Conservation (phyloP, 192 early-diverging fungal genomes). For the Dissophora ornata region DNA sequence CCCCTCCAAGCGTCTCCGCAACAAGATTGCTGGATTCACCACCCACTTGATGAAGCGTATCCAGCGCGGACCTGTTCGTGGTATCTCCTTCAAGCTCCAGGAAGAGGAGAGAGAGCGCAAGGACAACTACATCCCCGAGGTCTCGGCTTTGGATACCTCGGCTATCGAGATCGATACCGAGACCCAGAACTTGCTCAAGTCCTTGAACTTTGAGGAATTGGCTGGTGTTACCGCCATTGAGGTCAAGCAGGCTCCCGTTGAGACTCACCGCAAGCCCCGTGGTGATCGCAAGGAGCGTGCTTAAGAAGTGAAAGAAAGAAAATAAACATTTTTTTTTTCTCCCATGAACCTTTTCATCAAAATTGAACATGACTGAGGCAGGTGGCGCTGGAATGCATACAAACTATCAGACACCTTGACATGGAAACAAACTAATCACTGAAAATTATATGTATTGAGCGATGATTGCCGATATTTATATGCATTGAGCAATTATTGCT, state of each 20-base stretch:
- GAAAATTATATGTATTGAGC: too few relatives aligned
- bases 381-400: too few relatives aligned
- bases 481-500: too few relatives aligned
- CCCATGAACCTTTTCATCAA: background rate
- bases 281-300: conserved; percentile 44
- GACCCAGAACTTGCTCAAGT: conserved; percentile 96
- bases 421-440: too few relatives aligned
- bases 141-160: conserved; percentile 93
- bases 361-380: too few relatives aligned
- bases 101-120: conserved; percentile 99
- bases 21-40: conserved; percentile 99
- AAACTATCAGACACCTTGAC: too few relatives aligned
- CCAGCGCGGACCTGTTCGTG: conserved; percentile 97
- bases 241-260: conserved; percentile 42
- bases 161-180: conserved; percentile 95
- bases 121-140: conserved; percentile 99
- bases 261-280: conserved; percentile 41
- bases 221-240: conserved; percentile 80
- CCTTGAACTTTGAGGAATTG: conserved; percentile 95
- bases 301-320: too few relatives aligned
- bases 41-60: conserved; percentile 99
- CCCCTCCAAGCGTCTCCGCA: conserved; percentile 98
- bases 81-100: conserved; percentile 99
- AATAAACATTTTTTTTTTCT: conserved; percentile 8
- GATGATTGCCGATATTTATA: too few relatives aligned